Evolutionary conservation across 2,329 filamentous ascomycete species (phyloP).

Genomic region (Curvularia spicifera): DNA sequence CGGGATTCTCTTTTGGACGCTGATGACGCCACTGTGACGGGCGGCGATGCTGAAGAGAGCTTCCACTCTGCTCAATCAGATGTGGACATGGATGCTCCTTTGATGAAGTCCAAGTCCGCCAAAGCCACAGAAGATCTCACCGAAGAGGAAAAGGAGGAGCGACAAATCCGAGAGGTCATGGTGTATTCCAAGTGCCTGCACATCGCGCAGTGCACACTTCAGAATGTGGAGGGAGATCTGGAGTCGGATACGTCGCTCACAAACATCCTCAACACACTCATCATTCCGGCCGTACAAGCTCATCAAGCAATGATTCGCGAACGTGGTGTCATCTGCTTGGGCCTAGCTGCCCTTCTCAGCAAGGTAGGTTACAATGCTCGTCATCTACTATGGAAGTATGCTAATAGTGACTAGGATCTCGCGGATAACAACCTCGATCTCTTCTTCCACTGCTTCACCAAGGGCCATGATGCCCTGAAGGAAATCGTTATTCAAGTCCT

Average conservation of each 20-base stretch:
- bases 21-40: conserved; percentile 63
- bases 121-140: conserved; percentile 50
- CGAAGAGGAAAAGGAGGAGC: conserved; percentile 65
- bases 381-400: neutral
- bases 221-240: conserved; percentile 86
- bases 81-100: conserved; percentile 67
- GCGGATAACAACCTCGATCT: conserved; percentile 90
- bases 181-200: conserved; percentile 98
- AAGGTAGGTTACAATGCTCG: conserved; percentile 59
- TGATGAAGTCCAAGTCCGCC: conserved; percentile 49
- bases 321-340: conserved; percentile 85
- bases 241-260: conserved; percentile 91
- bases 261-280: conserved; percentile 96
- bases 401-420: conserved; percentile 63
- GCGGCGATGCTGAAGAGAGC: conserved; percentile 66
- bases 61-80: conserved; percentile 94
- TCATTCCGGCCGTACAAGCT: conserved; percentile 91
- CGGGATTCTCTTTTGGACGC: conserved; percentile 86
- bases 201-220: conserved; percentile 96
- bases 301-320: conserved; percentile 93
- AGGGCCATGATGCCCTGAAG: conserved; percentile 88
- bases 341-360: conserved; percentile 88
- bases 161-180: conserved; percentile 87
- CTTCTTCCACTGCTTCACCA: conserved; percentile 95
- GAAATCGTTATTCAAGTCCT: conserved; percentile 90